Conservation (phyloP, 257 asterid species). For the Cruciata laevipes region DNA sequence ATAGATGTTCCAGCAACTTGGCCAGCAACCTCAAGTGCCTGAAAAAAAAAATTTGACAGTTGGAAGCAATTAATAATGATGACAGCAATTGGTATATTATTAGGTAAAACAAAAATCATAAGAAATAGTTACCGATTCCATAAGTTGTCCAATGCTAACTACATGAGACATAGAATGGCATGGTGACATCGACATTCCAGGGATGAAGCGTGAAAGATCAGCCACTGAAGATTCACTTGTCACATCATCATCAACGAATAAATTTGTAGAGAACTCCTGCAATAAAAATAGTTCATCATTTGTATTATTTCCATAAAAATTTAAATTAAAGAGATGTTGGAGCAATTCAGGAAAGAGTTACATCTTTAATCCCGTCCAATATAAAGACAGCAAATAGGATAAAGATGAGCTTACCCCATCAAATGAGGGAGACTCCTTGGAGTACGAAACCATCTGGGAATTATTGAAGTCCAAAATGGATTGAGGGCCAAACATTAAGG, state of each 20-base stretch:
- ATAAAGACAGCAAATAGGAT: background rate
- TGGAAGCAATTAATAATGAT: background rate
- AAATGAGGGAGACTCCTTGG: conserved; percentile 62
- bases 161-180: conserved; percentile 78
- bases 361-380: background rate
- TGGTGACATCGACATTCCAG: conserved; percentile 64
- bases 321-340: background rate
- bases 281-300: background rate
- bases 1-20: conserved; percentile 94
- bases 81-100: background rate
- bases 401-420: conserved; percentile 59
- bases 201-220: conserved; percentile 65
- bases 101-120: background rate
- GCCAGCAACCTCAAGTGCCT: conserved; percentile 99
- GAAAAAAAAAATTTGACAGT: conserved; percentile 17
- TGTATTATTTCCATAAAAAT: background rate
- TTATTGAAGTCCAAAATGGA: conserved; percentile 57
- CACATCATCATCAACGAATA: conserved; percentile 61
- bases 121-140: conserved; percentile 63
- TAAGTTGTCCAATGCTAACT: conserved; percentile 83
- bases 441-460: conserved; percentile 38
- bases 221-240: conserved; percentile 71
- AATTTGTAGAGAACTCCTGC: conserved; percentile 69
- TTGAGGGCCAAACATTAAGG: conserved; percentile 67
- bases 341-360: background rate